A percentile compares a stretch with the other conserved stretches of the same genome.
Conservation (phyloP, 2,329 filamentous ascomycete genomes). For the Colletotrichum truncatum region DNA sequence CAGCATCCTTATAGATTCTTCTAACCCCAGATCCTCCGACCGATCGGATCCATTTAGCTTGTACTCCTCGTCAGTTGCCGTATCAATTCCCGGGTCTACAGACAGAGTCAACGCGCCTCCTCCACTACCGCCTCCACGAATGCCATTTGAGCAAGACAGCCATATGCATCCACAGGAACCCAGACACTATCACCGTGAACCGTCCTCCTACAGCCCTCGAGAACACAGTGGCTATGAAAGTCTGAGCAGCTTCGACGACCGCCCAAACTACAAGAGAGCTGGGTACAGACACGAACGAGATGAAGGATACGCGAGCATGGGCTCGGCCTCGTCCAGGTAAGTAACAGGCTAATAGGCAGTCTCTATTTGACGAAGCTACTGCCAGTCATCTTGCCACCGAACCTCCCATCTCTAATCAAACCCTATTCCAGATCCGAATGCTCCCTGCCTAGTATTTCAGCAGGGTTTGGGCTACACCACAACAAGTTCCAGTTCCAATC, state of each 20-base stretch:
- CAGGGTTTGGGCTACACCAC: conserved; percentile 60
- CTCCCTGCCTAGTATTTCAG: conserved; percentile 43
- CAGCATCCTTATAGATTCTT: conserved; percentile 46
- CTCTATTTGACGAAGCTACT: neutral
- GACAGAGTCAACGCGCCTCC: conserved; percentile 48
- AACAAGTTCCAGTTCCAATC: conserved; percentile 58
- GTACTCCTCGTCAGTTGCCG: conserved; percentile 41
- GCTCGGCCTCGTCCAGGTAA: conserved; percentile 40
- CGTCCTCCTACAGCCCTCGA: conserved; percentile 31
- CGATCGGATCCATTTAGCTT: conserved; percentile 43
- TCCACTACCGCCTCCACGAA: conserved; percentile 55
- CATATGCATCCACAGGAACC: conserved; percentile 38
- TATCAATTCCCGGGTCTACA: conserved; percentile 52
- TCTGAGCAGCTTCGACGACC: conserved; percentile 47
- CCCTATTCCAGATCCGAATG: conserved; percentile 48
- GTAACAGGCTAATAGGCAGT: neutral
- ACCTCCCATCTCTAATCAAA: conserved; percentile 29
- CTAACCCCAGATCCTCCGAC: conserved; percentile 36
- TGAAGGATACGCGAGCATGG: conserved; percentile 55
- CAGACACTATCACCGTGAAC: conserved; percentile 39
- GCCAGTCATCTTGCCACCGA: neutral
- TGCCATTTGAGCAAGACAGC: conserved; percentile 37
- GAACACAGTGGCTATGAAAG: conserved; percentile 47
- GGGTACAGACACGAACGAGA: conserved; percentile 41
- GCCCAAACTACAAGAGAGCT: conserved; percentile 42